Percentiles rank a stretch among this genome's conserved stretches.
These are phyloP conservation scores for Calonectria multiphialidica DNA, from an alignment of 2,329 filamentous ascomycete genomes.

Conservation along the genomic window DNA sequence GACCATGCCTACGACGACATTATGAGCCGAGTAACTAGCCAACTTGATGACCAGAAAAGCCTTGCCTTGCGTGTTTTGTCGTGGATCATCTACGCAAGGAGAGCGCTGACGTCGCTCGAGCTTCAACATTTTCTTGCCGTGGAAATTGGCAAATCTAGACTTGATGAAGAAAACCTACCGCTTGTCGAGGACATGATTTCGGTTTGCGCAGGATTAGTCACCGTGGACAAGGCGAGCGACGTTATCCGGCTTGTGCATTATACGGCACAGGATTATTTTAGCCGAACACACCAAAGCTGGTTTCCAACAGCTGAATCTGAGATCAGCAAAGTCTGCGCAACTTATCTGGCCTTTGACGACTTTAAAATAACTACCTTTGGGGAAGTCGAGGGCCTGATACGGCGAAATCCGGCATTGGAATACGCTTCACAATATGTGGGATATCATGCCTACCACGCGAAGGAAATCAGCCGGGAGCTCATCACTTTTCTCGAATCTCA, in stretches of 20 bases:
- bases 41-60: constrained; percentile 34
- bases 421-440: neutral
- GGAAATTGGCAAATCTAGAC: neutral
- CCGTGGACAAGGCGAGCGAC: neutral
- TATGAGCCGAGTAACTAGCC: constrained; percentile 51
- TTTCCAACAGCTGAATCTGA: neutral
- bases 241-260: neutral
- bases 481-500: neutral
- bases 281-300: neutral
- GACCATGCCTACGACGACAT: constrained; percentile 26
- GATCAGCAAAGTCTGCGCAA: neutral
- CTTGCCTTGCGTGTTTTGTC: neutral
- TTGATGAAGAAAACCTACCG: neutral
- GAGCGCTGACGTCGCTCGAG: neutral
- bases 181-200: neutral
- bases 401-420: neutral
- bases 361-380: neutral
- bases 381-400: neutral
- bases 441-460: neutral
- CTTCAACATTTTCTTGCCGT: neutral
- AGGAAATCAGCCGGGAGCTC: neutral
- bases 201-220: neutral
- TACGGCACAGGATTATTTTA: neutral
- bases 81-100: neutral
- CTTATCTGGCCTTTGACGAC: neutral